Base-by-base conservation (phyloP, 371 early-diverging fungal species). In the Mortierella sp. region DNA sequence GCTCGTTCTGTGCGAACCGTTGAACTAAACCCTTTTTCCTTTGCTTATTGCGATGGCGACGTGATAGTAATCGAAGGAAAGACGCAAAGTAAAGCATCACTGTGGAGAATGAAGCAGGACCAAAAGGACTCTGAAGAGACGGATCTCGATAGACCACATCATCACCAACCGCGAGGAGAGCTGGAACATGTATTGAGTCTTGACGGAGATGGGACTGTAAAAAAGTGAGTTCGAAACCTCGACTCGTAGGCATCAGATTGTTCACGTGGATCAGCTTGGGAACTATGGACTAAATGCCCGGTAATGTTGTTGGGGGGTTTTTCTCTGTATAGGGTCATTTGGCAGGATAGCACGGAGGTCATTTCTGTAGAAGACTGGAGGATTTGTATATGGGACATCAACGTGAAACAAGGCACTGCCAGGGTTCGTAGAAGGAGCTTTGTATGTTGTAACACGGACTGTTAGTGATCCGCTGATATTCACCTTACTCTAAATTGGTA, bases 291-390 rank as follows among this genome's bases (percentile, higher is more conserved):
- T 47, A 18, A 14, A 5, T 18, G 14, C 49, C 20, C 49, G 20
- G 5, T 14, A 40, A 40, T 14, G 5, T 30, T n/a, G 14, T n/a
- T 18, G 49, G 54, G 14, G 12, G 14, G 4, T 18, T 4, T 51
- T n/a, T 51, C 0, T 5, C 18, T 6, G 12, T n/a, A 20, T 67
- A 79, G 80, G 45, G 75, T 80, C 40, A 75, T 80, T 26, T 80
- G 81, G 81, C 81, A 80, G 65, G 76, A 80, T 43, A 72, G 61
- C 55, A 69, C 81, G 14, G 81, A 80, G 26, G 76, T 80, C 51
- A 75, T 80, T 32, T 80, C 81, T 6, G 75, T 80, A 8, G 81
- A 80, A 32, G 81, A 80, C n/a, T 72, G 72, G 62, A 75, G 76
- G 16, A 80, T 80, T 11, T 80, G 81, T 51, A 72, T 75, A 18